phyloP scores from a whole-genome alignment of 768 basidiomycete genomes.

The Clavaria fumosa region DNA sequence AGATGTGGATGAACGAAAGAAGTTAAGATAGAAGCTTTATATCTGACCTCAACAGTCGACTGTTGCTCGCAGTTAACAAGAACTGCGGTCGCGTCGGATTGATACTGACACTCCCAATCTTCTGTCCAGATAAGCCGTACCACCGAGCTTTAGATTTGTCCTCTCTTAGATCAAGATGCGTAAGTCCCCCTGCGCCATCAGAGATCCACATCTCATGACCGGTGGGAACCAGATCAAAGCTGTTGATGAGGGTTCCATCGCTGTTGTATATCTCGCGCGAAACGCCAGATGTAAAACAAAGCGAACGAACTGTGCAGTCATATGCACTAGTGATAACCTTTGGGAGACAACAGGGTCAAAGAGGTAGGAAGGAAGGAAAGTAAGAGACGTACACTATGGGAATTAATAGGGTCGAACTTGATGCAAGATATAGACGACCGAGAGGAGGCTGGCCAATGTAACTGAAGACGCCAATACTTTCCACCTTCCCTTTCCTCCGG shows the following conservation, averaged over 20 bases:
- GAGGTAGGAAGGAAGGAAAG: constrained; percentile 4
- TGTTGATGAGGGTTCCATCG: constrained; percentile 48
- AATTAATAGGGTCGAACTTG: constrained; percentile 61
- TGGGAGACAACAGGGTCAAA: neutral
- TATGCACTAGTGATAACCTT: constrained; percentile 75
- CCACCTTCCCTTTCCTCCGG: constrained; percentile 41
- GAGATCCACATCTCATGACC: constrained; percentile 81
- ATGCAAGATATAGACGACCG: constrained; percentile 69
- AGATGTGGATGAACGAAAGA: neutral
- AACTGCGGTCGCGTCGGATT: constrained; percentile 57
- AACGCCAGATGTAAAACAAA: constrained; percentile 58
- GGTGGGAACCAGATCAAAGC: constrained; percentile 48
- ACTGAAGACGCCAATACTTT: constrained; percentile 64
- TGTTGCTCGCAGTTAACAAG: constrained; percentile 65
- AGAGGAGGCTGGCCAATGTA: constrained; percentile 71
- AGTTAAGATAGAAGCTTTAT: neutral
- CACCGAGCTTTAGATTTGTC: constrained; percentile 36
- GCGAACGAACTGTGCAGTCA: constrained; percentile 58
- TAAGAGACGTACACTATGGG: constrained; percentile 42
- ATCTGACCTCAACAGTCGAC: constrained; percentile 48
- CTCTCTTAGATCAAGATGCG: constrained; percentile 64
- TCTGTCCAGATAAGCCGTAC: constrained; percentile 52
- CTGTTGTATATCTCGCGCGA: constrained; percentile 55
- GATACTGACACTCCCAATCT: constrained; percentile 68
- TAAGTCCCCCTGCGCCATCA: constrained; percentile 53